Evolutionary conservation across 257 asterid species (phyloP).

Genomic region (Primulina tabacum): DNA sequence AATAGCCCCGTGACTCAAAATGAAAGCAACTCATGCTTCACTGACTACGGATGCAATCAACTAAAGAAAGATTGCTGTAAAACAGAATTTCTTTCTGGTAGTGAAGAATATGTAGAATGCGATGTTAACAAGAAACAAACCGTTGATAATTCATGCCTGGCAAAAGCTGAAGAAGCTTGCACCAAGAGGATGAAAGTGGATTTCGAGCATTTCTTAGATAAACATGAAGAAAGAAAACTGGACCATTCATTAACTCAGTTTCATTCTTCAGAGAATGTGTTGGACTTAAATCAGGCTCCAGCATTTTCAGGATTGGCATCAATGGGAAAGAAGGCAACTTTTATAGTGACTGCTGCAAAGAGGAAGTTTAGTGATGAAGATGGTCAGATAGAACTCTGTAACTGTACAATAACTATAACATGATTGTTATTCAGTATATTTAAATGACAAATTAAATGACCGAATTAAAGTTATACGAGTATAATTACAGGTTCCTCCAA

Average conservation of each 20-base stretch:
- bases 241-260: conserved; percentile 18
- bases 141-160: conserved; percentile 1
- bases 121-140: not conserved
- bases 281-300: conserved; percentile 19
- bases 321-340: conserved; percentile 29
- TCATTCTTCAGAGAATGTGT: conserved; percentile 11
- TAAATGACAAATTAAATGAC: not conserved
- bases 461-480: not conserved
- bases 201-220: not conserved
- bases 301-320: conserved; percentile 25
- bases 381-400: conserved; percentile 34
- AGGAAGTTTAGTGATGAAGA: conserved; percentile 29
- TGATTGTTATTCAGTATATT: not conserved
- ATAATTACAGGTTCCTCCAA: conserved; percentile 40
- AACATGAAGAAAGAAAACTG: conserved; percentile 10
- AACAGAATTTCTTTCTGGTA: not conserved
- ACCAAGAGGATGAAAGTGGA: conserved; percentile 18
- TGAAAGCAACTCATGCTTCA: conserved; percentile 19
- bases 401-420: conserved; percentile 18
- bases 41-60: conserved; percentile 7
- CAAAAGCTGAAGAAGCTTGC: conserved; percentile 23
- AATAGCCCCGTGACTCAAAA: conserved; percentile 21
- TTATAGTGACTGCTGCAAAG: conserved; percentile 27
- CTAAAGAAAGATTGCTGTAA: conserved; percentile 14
- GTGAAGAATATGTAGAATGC: conserved; percentile 11